phyloP scores from a whole-genome alignment of 2,329 filamentous ascomycete genomes.

The Hypoxylon sp. region DNA sequence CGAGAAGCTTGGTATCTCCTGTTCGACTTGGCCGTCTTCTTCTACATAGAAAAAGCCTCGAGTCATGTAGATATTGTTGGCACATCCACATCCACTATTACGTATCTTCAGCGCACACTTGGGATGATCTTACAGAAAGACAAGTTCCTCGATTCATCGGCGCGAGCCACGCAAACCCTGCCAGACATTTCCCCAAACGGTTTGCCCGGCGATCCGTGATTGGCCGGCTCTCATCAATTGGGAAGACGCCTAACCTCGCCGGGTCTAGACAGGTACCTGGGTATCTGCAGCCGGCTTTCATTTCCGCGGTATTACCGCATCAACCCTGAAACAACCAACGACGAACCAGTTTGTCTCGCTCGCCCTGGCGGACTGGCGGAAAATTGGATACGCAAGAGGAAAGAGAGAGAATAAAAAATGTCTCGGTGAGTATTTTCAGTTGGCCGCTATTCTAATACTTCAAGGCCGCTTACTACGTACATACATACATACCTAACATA shows the following conservation, averaged over 20 bases:
- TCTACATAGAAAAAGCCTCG: slow-evolving; percentile 30
- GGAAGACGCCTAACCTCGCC: slow-evolving; percentile 26
- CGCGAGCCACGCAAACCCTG: slow-evolving; percentile 20
- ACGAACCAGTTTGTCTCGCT: not conserved
- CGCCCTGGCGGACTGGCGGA: slow-evolving; percentile 19
- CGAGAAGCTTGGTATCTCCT: slow-evolving; percentile 5
- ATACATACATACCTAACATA: not conserved
- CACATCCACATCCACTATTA: slow-evolving; percentile 5
- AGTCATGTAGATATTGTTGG: slow-evolving; percentile 21
- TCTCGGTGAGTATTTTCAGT: slow-evolving; percentile 24
- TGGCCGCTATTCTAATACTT: slow-evolving; percentile 6
- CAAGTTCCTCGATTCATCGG: too few relatives aligned
- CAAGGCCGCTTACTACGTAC: slow-evolving; percentile 8
- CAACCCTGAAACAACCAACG: slow-evolving; percentile 16
- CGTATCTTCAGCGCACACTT: slow-evolving; percentile 10
- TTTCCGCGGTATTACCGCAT: slow-evolving; percentile 40
- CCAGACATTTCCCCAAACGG: slow-evolving; percentile 41
- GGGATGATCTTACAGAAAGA: slow-evolving; percentile 28
- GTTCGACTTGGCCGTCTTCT: slow-evolving; percentile 6
- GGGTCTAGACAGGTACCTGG: slow-evolving; percentile 29
- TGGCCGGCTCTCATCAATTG: slow-evolving; percentile 7
- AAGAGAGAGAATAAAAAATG: not conserved
- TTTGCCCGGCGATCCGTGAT: slow-evolving; percentile 34
- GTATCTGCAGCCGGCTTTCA: slow-evolving; percentile 19
- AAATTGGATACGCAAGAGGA: slow-evolving; percentile 8